phyloP scores from a whole-genome alignment of 768 basidiomycete genomes.

The Tulasnella sp. region DNA sequence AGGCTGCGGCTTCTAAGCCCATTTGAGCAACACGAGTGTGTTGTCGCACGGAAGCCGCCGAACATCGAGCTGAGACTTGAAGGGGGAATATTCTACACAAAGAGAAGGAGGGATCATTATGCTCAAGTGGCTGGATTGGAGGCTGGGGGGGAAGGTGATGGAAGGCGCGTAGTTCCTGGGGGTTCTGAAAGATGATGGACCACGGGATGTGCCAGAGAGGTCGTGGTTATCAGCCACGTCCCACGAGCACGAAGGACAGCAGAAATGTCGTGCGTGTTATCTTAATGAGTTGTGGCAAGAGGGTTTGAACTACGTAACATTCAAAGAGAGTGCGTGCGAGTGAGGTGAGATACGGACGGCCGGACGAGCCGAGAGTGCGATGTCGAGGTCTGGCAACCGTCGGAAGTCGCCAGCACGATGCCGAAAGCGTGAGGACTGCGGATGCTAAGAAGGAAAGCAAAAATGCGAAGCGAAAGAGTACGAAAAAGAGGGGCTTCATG shows the following conservation, averaged over 20 bases:
- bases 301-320: slow-evolving; percentile 20
- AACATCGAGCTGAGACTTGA: background rate
- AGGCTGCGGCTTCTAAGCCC: slow-evolving; percentile 9
- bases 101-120: background rate
- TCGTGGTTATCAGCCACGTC: slow-evolving; percentile 17
- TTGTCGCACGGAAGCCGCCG: background rate
- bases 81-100: background rate
- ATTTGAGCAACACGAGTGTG: background rate
- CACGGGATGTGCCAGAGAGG: slow-evolving; percentile 11
- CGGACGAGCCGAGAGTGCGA: slow-evolving; percentile 16
- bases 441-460: slow-evolving; percentile 16
- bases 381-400: slow-evolving; percentile 10
- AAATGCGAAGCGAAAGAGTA: slow-evolving; percentile 10
- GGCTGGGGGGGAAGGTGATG: background rate
- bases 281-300: slow-evolving; percentile 9
- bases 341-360: slow-evolving; percentile 23
- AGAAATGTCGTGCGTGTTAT: slow-evolving; percentile 22
- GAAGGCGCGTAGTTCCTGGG: background rate
- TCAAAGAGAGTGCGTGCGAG: slow-evolving; percentile 5
- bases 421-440: slow-evolving; percentile 16
- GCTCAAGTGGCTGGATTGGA: background rate
- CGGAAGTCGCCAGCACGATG: slow-evolving; percentile 9
- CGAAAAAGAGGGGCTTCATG: background rate
- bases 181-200: slow-evolving; percentile 3
- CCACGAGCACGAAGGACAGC: slow-evolving; percentile 23